Evolutionary conservation across 805 yeast species (phyloP), one percentile per base, ranked within the genome.

Genomic region (Lipomyces orientalis): DNA sequence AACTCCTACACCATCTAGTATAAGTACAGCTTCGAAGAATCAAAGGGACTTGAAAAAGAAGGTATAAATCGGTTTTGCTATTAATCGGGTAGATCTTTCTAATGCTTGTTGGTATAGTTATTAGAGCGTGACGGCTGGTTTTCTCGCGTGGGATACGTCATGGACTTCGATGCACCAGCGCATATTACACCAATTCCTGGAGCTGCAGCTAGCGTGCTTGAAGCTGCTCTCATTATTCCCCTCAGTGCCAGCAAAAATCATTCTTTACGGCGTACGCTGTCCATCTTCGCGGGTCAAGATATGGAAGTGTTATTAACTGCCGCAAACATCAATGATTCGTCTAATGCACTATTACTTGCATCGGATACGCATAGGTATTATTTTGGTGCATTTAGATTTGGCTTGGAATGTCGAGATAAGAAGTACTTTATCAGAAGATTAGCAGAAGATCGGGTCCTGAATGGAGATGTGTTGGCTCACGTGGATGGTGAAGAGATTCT

Each of bases 101-200:
- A 14, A 51, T 51, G 55, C 16, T 51, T 29, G 16, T 51, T 14
- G 29, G 19, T 51, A 51, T 22, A 51, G 55, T 51, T 51, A 14
- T 1, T 51, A 22, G 55, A 51, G 10, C 55, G 55, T 5, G 55
- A 51, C 22, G 55, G 55, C 55, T 51, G 55, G 55, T 51, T 22
- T 51, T 51, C 55, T 4, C 16, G 4, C 16, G 55, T 51, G 55
- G 55, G 55, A n/a, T 10, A 12, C 16, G 55, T 51, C 16, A 51
- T 51, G 55, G 55, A 51, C 5, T 2, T 10, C n/a, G 55, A 51
- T 4, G 55, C 55, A 22, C 55, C 55, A 8, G 31, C 33, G 31
- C 4, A 22, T 22, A 19, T 22, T 51, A 51, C 16, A 22, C 33
- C 29, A 22, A 8, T 10, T 51, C 55, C 55, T 29, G 31, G 10